A percentile compares a stretch with the other conserved stretches of the same genome.
Conservation (phyloP, 345 rosid species). For the Zanthoxylum bungeanum region DNA sequence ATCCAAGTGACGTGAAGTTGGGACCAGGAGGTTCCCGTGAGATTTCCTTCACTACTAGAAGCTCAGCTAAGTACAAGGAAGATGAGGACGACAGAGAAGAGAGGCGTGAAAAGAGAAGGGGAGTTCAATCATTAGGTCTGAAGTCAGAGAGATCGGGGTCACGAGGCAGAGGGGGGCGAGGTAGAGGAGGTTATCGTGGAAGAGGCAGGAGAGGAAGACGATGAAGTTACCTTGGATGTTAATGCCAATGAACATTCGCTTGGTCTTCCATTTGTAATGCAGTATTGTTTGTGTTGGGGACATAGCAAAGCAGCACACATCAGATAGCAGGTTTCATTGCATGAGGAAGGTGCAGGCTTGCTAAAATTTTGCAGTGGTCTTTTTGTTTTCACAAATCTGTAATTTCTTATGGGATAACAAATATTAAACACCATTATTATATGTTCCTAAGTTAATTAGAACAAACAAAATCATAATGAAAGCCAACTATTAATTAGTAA, state of each 20-base stretch:
- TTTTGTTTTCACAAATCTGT: not conserved
- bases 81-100: conserved; percentile 46
- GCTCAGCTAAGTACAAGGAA: conserved; percentile 57
- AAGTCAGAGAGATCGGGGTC: conserved; percentile 44
- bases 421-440: too few species aligned
- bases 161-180: conserved; percentile 47
- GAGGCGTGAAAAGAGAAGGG: conserved; percentile 54
- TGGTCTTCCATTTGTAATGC: not conserved
- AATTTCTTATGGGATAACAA: not conserved
- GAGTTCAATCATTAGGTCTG: conserved; percentile 74
- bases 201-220: conserved; percentile 40
- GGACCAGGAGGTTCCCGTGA: conserved; percentile 94
- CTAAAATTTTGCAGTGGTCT: not conserved
- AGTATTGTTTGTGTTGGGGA: not conserved
- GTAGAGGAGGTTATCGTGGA: conserved; percentile 35
- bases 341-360: not conserved
- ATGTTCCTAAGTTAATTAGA: not conserved
- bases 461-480: not conserved
- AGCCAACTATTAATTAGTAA: not conserved
- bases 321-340: not conserved
- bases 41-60: conserved; percentile 66
- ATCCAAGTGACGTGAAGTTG: conserved; percentile 49
- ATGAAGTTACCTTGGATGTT: not conserved
- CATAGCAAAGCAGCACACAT: not conserved
- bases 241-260: not conserved